These are phyloP conservation scores for Tulasnella sp. DNA, from an alignment of 768 basidiomycete species.

Conservation along the genomic window DNA sequence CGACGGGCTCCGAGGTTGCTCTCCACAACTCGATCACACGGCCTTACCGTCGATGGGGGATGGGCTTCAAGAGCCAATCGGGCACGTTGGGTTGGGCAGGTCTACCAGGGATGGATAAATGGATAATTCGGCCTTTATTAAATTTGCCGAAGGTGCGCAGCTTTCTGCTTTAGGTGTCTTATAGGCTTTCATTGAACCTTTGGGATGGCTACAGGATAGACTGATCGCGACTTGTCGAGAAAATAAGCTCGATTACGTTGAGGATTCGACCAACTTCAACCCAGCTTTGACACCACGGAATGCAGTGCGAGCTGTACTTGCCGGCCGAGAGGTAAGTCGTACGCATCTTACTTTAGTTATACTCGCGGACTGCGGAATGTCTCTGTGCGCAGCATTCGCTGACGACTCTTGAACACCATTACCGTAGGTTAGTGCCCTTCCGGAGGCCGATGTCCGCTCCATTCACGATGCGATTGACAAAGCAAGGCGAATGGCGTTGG, in stretches of 20 bases:
- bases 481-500: neutral
- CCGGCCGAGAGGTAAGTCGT: neutral
- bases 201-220: conserved; percentile 53
- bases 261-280: conserved; percentile 71
- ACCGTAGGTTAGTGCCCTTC: neutral
- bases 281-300: conserved; percentile 70
- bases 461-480: neutral
- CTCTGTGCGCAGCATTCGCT: neutral
- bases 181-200: neutral
- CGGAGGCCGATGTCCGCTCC: neutral
- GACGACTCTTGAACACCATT: neutral
- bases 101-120: conserved; percentile 57
- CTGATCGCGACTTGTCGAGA: conserved; percentile 74
- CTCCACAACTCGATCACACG: conserved; percentile 65
- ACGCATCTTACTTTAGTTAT: neutral
- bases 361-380: neutral
- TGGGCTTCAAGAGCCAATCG: conserved; percentile 50
- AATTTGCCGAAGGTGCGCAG: conserved; percentile 59
- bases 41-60: conserved; percentile 67
- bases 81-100: conserved; percentile 46
- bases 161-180: neutral
- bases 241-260: conserved; percentile 56
- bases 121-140: conserved; percentile 70
- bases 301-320: conserved; percentile 55
- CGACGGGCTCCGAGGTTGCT: neutral